phyloP scores from a whole-genome alignment of 75 land plant genomes.

The Ceratopteris richardii region DNA sequence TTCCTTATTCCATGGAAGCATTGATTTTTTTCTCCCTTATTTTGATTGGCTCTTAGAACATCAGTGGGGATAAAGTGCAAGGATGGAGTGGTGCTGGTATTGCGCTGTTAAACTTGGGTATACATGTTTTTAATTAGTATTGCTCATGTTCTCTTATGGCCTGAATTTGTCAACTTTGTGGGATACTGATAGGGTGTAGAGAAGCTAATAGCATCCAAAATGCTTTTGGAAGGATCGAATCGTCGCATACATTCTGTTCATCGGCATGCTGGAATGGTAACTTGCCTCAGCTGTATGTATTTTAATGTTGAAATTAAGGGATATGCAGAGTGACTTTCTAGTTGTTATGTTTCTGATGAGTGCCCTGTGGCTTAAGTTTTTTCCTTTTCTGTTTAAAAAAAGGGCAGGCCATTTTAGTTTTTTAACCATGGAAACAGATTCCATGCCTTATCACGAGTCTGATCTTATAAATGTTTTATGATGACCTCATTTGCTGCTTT shows the following conservation, averaged over 20 bases:
- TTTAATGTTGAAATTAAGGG: background rate
- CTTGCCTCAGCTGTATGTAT: background rate
- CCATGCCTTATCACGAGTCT: too few relatives aligned
- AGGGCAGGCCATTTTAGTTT: too few relatives aligned
- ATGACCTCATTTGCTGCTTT: too few relatives aligned
- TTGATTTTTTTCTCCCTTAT: background rate
- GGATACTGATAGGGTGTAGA: slow-evolving; percentile 65
- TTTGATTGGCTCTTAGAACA: slow-evolving; percentile 43
- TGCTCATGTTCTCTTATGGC: background rate
- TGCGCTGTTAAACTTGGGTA: background rate
- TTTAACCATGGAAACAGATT: too few relatives aligned
- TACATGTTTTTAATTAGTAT: background rate
- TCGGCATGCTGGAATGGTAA: slow-evolving; percentile 94
- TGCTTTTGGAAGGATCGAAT: slow-evolving; percentile 92
- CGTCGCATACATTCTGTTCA: slow-evolving; percentile 89
- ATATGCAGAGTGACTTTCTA: background rate
- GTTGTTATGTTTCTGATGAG: too few relatives aligned
- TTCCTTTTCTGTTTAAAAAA: too few relatives aligned
- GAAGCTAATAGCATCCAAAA: slow-evolving; percentile 91
- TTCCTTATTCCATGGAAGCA: background rate
- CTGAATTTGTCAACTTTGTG: too few relatives aligned
- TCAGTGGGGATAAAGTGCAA: slow-evolving; percentile 93
- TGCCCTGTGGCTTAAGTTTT: too few relatives aligned
- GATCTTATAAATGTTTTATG: too few relatives aligned
- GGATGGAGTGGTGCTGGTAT: slow-evolving; percentile 90